Evolutionary conservation across 768 basidiomycete genomes (phyloP), one percentile per base, ranked within the genome.

Genomic region (Tulasnella sp.): DNA sequence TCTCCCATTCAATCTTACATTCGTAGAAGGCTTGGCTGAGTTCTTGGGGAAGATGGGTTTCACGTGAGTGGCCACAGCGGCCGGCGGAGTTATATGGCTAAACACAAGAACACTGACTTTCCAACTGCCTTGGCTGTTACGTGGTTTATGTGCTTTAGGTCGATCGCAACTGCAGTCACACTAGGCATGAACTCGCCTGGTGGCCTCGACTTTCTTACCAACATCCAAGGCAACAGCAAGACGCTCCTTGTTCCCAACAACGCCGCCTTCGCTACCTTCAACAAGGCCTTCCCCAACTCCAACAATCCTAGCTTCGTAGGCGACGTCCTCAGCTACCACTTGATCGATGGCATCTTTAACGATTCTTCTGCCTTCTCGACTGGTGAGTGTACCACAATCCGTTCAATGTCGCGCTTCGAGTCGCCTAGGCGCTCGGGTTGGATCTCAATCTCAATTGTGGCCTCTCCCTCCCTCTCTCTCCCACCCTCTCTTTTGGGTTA

Each of bases 301-400:
- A 63, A 65, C 44, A 72, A 78, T 60, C 34, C 66, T 3, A 71
- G 68, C 17, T 51, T 63, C 21, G 65, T 84, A 9, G 74, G 78
- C 42, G 70, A 80, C 61, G 69, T 78, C 43, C 62, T 84, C 41
- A 71, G 79, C 4, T 83, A 82, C 66, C 82, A 83, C 67, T 68
- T 83, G 61, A 71, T 83, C 8, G 64, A 73, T 49, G 80, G 81
- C 24, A 72, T 80, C 60, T 76, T 81, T 67, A 64, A 71, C 44
- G 72, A 74, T 3, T 62, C 62, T 19, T 59, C n/a, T n/a, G n/a
- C 70, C 9, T 71, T 75, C n/a, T 69, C 71, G 10, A 67, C 43
- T 48, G 31, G 41, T 56, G 43, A 29, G 52, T 53, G 31, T 30
- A 17, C 2, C 30, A 29, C 11, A 19, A 53, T 19, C 34, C n/a